phyloP scores from a whole-genome alignment of 2,329 filamentous ascomycete genomes.

The Fusarium keratoplasticum region DNA sequence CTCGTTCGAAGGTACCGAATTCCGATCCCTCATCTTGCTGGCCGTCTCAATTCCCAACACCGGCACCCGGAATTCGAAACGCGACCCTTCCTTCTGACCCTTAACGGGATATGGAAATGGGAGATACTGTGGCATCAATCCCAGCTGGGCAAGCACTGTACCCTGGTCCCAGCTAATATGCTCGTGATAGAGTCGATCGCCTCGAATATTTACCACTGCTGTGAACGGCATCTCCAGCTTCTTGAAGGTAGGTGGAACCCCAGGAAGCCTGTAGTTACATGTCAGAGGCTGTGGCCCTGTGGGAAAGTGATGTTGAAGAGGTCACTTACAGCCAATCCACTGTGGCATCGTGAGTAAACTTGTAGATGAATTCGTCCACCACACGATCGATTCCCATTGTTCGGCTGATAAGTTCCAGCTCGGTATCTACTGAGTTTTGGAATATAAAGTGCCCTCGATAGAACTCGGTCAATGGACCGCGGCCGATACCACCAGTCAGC shows the following conservation, averaged over 20 bases:
- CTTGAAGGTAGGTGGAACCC: constrained; percentile 65
- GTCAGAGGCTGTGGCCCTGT: not conserved
- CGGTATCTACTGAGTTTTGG: constrained; percentile 75
- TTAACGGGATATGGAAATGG: constrained; percentile 68
- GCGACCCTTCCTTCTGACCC: constrained; percentile 43
- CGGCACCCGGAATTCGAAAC: constrained; percentile 47
- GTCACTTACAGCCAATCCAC: constrained; percentile 75
- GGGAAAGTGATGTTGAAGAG: not conserved
- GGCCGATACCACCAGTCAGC: constrained; percentile 77
- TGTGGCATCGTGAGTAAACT: constrained; percentile 69
- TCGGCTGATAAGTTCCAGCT: constrained; percentile 76
- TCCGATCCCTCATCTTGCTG: constrained; percentile 47
- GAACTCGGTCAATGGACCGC: constrained; percentile 71
- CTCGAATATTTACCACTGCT: constrained; percentile 71
- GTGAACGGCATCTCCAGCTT: constrained; percentile 70
- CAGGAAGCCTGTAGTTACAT: constrained; percentile 56
- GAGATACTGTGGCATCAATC: constrained; percentile 68
- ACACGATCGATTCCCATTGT: constrained; percentile 79
- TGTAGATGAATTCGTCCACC: constrained; percentile 77
- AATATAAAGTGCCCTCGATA: constrained; percentile 82
- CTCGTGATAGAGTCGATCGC: constrained; percentile 73
- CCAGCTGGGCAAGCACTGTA: constrained; percentile 69
- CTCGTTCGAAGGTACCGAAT: constrained; percentile 46
- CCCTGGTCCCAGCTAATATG: constrained; percentile 78
- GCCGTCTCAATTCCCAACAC: constrained; percentile 49